Evolutionary conservation across 2,329 filamentous ascomycete species (phyloP), one percentile per base, ranked within the genome.

Genomic region (Paraphaeosphaeria minitans): DNA sequence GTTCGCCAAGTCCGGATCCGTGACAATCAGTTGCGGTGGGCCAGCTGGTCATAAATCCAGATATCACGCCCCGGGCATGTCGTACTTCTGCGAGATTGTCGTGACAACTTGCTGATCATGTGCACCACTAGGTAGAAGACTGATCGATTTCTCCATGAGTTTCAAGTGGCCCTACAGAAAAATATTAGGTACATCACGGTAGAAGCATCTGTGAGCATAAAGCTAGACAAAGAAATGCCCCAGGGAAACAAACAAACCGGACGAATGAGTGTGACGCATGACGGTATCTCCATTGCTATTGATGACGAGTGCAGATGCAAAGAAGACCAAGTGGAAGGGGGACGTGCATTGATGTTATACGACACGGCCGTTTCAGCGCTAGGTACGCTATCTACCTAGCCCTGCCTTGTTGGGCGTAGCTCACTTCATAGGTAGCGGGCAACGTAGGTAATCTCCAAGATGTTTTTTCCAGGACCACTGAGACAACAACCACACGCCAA

Each of bases 21-120:
- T 71, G 2, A 80, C 71, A 10, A 79, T 66, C n/a, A 71, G 37
- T 13, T 69, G 63, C 16, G 57, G 53, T 6, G 64, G 67, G 2
- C 69, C 71, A 7, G 78, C 42, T 0, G 81, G 81, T 79, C 80
- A 83, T 2, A 78, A n/a, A 59, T 83, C 80, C 4, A 82, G 53
- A 59, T 81, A 82, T 65, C 78, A 82, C 27, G 77, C 60, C 8
- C 70, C 64, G 0, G 70, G 70, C 14, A 76, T 57, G n/a, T 75
- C 63, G 58, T 75, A 75, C 46, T 75, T 67, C 37, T 75, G 69
- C 35, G 70, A 68, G 37, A 81, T 66, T 13, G 73, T 70, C 1
- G 73, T 70, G 21, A 74, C 59, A 39, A 69, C 66, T 21, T 64
- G 65, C 46, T 81, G 78, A 7, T 75, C 72, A 43, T 80, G 78